phyloP scores from a whole-genome alignment of 2,329 filamentous ascomycete genomes.

The Emergomyces orientalis region DNA sequence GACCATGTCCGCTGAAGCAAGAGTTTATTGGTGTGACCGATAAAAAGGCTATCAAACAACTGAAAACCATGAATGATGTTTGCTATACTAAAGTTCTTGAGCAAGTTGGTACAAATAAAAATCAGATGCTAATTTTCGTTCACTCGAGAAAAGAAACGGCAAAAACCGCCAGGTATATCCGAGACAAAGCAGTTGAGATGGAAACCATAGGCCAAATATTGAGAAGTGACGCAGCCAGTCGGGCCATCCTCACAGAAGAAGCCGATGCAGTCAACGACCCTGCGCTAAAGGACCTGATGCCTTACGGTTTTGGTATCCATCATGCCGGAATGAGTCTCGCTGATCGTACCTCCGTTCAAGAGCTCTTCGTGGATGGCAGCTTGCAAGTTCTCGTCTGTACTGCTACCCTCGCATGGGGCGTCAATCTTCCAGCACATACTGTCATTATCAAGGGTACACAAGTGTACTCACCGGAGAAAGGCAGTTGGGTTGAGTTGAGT shows the following conservation, averaged over 20 bases:
- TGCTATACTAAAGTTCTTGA: slow-evolving; percentile 97
- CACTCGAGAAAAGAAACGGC: slow-evolving; percentile 97
- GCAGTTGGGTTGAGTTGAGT: slow-evolving; percentile 95
- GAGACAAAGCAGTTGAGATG: slow-evolving; percentile 92
- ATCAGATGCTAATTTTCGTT: slow-evolving; percentile 98
- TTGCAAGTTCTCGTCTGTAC: slow-evolving; percentile 96
- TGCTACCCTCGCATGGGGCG: slow-evolving; percentile 97
- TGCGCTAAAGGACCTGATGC: slow-evolving; percentile 86
- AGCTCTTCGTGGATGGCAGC: slow-evolving; percentile 81
- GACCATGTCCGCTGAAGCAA: slow-evolving; percentile 88
- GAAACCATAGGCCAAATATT: slow-evolving; percentile 96
- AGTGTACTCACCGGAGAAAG: slow-evolving; percentile 96
- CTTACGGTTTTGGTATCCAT: slow-evolving; percentile 96
- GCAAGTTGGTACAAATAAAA: slow-evolving; percentile 82
- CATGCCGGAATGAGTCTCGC: slow-evolving; percentile 93
- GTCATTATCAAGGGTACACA: slow-evolving; percentile 99
- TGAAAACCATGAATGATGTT: slow-evolving; percentile 99
- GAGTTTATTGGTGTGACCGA: slow-evolving; percentile 97
- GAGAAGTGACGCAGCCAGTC: slow-evolving; percentile 80
- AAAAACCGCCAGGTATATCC: slow-evolving; percentile 91
- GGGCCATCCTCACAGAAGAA: slow-evolving; percentile 79
- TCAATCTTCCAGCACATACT: slow-evolving; percentile 93
- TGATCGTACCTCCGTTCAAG: slow-evolving; percentile 92
- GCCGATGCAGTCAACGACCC: slow-evolving; percentile 71
- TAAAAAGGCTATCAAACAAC: slow-evolving; percentile 95